Conservation (phyloP, 192 early-diverging fungal species). For the Kickxella alabastrina region DNA sequence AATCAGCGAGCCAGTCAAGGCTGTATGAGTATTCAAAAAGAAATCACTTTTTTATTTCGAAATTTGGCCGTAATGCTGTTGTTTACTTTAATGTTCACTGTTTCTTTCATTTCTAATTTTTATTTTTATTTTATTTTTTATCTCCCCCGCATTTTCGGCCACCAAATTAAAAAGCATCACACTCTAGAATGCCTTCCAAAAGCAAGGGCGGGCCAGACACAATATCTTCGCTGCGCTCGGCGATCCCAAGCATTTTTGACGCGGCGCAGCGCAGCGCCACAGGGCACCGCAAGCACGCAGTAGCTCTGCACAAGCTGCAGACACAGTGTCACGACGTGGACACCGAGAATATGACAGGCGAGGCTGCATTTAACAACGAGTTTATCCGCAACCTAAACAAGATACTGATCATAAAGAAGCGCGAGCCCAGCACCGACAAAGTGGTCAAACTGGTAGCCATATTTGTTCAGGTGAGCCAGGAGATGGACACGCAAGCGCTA, state of each 20-base stretch:
- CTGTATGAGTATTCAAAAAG: no score
- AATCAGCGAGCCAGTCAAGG: no score
- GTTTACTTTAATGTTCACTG: no score
- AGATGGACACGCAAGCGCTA: conserved; percentile 53
- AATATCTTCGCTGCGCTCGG: conserved; percentile 45
- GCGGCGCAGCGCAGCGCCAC: conserved; percentile 65
- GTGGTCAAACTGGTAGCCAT: conserved; percentile 69
- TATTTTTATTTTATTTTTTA: not conserved
- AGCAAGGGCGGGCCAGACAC: conserved; percentile 36
- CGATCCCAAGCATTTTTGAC: conserved; percentile 68
- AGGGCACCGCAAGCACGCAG: conserved; percentile 68
- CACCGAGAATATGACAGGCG: conserved; percentile 48
- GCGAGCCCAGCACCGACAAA: conserved; percentile 65
- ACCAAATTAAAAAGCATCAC: not conserved
- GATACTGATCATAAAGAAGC: conserved; percentile 70
- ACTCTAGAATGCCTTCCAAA: conserved; percentile 19
- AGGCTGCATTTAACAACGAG: conserved; percentile 69
- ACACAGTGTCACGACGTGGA: conserved; percentile 49
- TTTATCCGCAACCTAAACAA: conserved; percentile 78
- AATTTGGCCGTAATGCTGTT: no score
- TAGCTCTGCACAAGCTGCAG: conserved; percentile 72
- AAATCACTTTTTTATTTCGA: no score
- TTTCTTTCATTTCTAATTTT: not conserved
- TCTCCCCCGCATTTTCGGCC: not conserved
- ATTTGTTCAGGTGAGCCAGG: conserved; percentile 67